These are phyloP conservation scores for Canna indica DNA, from an alignment of 176 grass and related monocot species.

Conservation along the genomic window DNA sequence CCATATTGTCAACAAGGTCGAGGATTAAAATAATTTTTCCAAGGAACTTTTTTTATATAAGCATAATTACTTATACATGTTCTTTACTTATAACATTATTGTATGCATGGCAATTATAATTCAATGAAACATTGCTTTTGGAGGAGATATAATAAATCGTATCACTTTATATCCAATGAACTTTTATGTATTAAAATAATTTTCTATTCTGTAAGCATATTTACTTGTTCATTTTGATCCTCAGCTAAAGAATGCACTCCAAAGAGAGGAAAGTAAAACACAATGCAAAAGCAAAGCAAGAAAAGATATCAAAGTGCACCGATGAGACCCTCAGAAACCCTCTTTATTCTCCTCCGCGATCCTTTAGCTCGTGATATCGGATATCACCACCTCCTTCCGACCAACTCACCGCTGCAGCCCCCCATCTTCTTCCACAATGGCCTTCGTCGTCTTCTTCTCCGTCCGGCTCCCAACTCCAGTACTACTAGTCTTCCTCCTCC, in stretches of 20 bases:
- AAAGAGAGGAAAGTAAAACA: background rate
- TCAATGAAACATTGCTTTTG: too few species aligned
- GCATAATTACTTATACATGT: too few species aligned
- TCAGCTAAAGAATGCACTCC: background rate
- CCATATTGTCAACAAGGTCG: too few species aligned
- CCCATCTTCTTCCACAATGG: background rate
- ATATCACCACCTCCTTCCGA: too few species aligned
- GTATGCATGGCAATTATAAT: too few species aligned
- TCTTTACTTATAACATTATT: too few species aligned
- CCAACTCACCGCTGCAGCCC: background rate
- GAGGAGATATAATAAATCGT: too few species aligned
- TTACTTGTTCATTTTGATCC: background rate
- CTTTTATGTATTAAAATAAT: too few species aligned
- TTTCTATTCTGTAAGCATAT: too few species aligned
- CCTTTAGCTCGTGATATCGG: background rate
- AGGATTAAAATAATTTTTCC: too few species aligned
- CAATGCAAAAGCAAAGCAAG: background rate
- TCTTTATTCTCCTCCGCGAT: background rate
- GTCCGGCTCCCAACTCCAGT: background rate
- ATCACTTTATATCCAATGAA: too few species aligned
- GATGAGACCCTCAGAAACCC: background rate
- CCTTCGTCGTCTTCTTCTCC: slow-evolving; percentile 3
- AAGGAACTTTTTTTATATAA: too few species aligned
- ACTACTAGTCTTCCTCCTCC: slow-evolving; percentile 13
- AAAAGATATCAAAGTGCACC: background rate